Evolutionary conservation across 345 rosid species (phyloP).

Genomic region (Ceriops decandra): DNA sequence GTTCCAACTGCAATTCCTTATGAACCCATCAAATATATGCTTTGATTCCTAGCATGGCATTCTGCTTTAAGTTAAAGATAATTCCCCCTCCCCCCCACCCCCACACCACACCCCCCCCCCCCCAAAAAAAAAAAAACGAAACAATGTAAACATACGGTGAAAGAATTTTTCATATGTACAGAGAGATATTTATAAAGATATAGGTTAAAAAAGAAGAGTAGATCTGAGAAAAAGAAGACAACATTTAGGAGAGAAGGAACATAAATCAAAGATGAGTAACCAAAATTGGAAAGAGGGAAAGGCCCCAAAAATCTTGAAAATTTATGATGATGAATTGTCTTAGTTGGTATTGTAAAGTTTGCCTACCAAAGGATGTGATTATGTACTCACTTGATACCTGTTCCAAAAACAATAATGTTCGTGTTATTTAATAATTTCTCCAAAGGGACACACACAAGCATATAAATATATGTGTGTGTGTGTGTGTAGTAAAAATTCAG

Average conservation of each 20-base stretch:
- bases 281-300: constrained; percentile 8
- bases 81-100: too few species aligned
- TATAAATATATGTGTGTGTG: too few species aligned
- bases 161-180: neutral
- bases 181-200: neutral
- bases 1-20: too few species aligned
- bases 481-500: too few species aligned
- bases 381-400: neutral
- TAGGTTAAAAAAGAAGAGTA: neutral
- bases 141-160: too few species aligned
- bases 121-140: too few species aligned
- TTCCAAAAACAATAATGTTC: neutral
- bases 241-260: neutral
- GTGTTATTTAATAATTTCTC: neutral
- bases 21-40: too few species aligned
- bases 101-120: too few species aligned
- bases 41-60: too few species aligned
- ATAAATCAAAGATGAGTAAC: neutral
- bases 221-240: too few species aligned
- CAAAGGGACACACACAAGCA: neutral
- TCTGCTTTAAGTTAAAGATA: too few species aligned
- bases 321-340: neutral
- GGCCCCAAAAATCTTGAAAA: neutral
- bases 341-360: neutral
- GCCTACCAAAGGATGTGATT: neutral